Conservation (phyloP, 2,329 filamentous ascomycete genomes). For the Colletotrichum gigasporum region DNA sequence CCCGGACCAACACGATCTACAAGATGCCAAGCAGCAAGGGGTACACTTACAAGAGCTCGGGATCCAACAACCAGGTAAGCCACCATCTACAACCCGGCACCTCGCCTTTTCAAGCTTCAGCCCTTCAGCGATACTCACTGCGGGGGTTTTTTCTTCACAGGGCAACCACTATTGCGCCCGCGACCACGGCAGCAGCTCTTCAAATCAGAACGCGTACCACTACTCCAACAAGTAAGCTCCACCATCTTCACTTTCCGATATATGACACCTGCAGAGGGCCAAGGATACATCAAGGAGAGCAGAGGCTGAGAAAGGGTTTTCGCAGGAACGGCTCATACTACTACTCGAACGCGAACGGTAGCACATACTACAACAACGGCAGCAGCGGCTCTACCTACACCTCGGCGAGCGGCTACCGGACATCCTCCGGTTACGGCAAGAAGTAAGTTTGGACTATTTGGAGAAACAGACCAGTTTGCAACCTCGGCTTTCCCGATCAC, state of each 20-base stretch:
- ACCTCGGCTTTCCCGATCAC: no score
- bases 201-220: slow-evolving; percentile 70
- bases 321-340: slow-evolving; percentile 73
- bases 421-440: slow-evolving; percentile 28
- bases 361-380: slow-evolving; percentile 73
- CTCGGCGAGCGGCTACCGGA: slow-evolving; percentile 54
- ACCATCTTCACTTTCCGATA: background rate
- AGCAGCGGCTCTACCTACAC: slow-evolving; percentile 69
- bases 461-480: no score
- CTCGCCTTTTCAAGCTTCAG: no score
- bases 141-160: slow-evolving; percentile 45
- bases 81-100: no score
- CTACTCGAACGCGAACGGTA: slow-evolving; percentile 72
- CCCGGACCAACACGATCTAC: background rate
- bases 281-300: background rate
- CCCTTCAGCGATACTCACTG: background rate
- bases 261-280: background rate
- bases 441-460: slow-evolving; percentile 7
- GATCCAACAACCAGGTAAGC: slow-evolving; percentile 70
- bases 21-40: slow-evolving; percentile 35
- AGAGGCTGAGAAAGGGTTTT: slow-evolving; percentile 7
- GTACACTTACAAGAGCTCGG: slow-evolving; percentile 58
- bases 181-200: slow-evolving; percentile 65
- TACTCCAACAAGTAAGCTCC: slow-evolving; percentile 69
- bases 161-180: slow-evolving; percentile 75